Base-by-base conservation (phyloP, 192 early-diverging fungal genomes). In the Gonapodya sp. region DNA sequence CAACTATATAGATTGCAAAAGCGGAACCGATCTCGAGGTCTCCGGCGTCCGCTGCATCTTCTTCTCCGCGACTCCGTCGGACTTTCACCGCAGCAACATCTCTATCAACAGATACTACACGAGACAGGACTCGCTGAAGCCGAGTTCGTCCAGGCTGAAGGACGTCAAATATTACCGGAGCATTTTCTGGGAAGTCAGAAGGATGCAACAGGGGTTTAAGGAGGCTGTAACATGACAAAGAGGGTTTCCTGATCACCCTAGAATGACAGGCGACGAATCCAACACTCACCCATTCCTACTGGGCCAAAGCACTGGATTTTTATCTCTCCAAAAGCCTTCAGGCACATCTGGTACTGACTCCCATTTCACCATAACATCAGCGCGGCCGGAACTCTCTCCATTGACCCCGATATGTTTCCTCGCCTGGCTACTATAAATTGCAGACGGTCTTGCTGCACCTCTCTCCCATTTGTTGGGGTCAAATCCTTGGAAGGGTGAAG, bases 141-240 rank as follows among this genome's bases (percentile, higher is more conserved):
- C 80, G 64, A 0, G 84, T 82, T 2, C 79, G 82, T 2, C 87
- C 86, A 8, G 89, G 90, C 81, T 91, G 86, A 18, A 89, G 84
- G 36, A 91, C 87, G 73, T 89, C 88, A 35, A 91, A 87, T 1
- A 91, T 31, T 1, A 91, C 90, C 0, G 90, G 88, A 0, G 88
- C 84, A 81, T 85, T 83, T 8, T 88, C 31, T 2, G 87, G 87
- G 80, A 91, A 91, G 81, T 91, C 90, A 0, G 85, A n/a, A 34
- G 78, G 0, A 35, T 33, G 0, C 78, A 31, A 18, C 1, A 34
- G 32, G 2, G 35, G 31, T 34, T 35, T 78, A 1, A 78, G 35
- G 31, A 78, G 32, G n/a, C 35, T 78, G 30, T 73, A 31, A 32
- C 32, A 73, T 30, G 73, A 31, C 73, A 32, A 31, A 78, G 31